phyloP scores from a whole-genome alignment of 164 flowering plant species.

The Stephania cephalantha region DNA sequence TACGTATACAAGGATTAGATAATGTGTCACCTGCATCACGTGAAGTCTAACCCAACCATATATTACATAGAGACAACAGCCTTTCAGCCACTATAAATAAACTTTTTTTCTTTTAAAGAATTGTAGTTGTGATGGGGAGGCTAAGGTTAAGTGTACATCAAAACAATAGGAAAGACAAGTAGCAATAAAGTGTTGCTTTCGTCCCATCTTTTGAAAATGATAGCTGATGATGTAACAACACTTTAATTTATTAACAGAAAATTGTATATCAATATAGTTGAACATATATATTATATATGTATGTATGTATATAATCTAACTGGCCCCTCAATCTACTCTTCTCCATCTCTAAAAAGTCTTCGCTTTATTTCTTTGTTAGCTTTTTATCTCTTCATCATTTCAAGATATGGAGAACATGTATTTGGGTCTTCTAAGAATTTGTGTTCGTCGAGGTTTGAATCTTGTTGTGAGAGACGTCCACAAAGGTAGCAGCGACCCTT shows the following conservation, averaged over 20 bases:
- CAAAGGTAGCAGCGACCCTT: slow-evolving; percentile 53
- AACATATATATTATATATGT: no score
- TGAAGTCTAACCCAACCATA: no score
- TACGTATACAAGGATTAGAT: no score
- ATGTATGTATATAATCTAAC: no score
- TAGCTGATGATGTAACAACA: no score
- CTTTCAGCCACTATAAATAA: neutral
- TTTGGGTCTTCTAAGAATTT: slow-evolving; percentile 47
- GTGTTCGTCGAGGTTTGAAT: slow-evolving; percentile 40
- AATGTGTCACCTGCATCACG: no score
- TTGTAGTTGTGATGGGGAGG: neutral
- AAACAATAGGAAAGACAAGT: neutral
- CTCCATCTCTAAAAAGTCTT: neutral
- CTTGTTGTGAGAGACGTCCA: slow-evolving; percentile 46
- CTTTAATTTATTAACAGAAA: no score
- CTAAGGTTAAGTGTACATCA: neutral
- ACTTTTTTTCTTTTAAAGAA: neutral
- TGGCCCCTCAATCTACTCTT: no score
- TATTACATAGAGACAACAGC: neutral
- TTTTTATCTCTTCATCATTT: neutral
- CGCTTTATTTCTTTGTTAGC: neutral
- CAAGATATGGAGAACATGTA: slow-evolving; percentile 29
- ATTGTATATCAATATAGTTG: neutral
- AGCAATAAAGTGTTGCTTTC: neutral
- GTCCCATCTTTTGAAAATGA: neutral